Evolutionary conservation across 495 filamentous ascomycete genomes (phyloP).

Genomic region (Tuber calosporum): DNA sequence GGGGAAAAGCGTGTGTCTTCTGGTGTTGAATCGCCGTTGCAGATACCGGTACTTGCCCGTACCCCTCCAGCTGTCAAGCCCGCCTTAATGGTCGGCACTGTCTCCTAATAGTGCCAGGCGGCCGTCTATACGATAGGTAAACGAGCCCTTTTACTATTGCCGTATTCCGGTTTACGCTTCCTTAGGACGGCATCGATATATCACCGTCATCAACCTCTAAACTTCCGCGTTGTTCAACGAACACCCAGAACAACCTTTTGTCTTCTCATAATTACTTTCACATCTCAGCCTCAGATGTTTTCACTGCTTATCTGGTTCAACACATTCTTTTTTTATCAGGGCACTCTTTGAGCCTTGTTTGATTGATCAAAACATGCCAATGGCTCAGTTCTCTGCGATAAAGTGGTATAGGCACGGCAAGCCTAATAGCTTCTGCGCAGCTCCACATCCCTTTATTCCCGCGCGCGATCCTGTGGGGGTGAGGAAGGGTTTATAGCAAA

Average conservation of each 20-base stretch:
- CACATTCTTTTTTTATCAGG: background rate
- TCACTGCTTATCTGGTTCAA: background rate
- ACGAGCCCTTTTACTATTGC: too few species aligned
- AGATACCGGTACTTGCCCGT: too few species aligned
- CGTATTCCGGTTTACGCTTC: background rate
- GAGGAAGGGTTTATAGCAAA: constrained; percentile 1
- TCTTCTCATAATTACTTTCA: background rate
- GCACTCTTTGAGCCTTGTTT: background rate
- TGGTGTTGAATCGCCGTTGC: too few species aligned
- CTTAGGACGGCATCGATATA: background rate
- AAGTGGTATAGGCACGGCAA: constrained; percentile 15
- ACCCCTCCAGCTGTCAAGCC: too few species aligned
- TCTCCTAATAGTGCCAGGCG: too few species aligned
- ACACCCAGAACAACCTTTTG: background rate
- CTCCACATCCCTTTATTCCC: background rate
- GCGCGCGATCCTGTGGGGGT: too few species aligned
- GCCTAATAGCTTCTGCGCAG: too few species aligned
- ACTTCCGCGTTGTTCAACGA: background rate
- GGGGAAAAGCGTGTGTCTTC: too few species aligned
- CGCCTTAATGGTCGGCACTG: too few species aligned
- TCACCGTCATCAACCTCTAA: too few species aligned
- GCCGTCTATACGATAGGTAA: too few species aligned
- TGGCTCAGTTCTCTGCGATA: constrained; percentile 27
- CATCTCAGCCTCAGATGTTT: too few species aligned
- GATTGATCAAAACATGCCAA: constrained; percentile 3